These are phyloP conservation scores for Aphanomyces invadans DNA, from an alignment of 352 stramenopile genomes.

Conservation along the genomic window DNA sequence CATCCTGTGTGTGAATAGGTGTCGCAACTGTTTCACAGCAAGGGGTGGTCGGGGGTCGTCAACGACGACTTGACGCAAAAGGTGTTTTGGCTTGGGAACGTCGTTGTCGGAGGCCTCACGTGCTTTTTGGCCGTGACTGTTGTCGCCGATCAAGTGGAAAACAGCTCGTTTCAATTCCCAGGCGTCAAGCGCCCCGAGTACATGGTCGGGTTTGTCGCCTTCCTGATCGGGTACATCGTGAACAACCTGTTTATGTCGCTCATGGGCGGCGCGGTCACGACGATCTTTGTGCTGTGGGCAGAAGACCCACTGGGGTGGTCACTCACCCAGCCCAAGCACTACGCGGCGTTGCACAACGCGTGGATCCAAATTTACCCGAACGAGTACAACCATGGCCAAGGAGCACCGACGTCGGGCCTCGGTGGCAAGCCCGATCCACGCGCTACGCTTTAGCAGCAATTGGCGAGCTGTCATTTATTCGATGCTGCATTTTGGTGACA, in stretches of 20 bases:
- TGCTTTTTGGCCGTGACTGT: slow-evolving; percentile 54
- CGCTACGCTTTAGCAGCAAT: not conserved
- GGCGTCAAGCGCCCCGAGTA: slow-evolving; percentile 54
- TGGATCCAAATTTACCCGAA: slow-evolving; percentile 79
- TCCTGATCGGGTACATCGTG: slow-evolving; percentile 63
- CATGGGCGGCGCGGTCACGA: slow-evolving; percentile 66
- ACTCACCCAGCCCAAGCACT: slow-evolving; percentile 57
- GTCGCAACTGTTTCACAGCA: slow-evolving; percentile 68
- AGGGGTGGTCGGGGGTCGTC: slow-evolving; percentile 82
- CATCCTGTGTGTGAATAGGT: slow-evolving; percentile 28
- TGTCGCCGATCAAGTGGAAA: slow-evolving; percentile 40
- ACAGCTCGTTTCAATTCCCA: slow-evolving; percentile 37
- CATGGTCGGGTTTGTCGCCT: slow-evolving; percentile 64
- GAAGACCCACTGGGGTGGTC: slow-evolving; percentile 73
- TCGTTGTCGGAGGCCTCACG: slow-evolving; percentile 59
- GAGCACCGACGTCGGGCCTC: slow-evolving; percentile 6
- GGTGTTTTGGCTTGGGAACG: slow-evolving; percentile 77
- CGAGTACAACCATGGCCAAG: slow-evolving; percentile 75
- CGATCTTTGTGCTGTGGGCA: slow-evolving; percentile 77
- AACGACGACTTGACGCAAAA: slow-evolving; percentile 85
- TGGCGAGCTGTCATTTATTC: not conserved
- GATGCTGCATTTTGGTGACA: too few species aligned
- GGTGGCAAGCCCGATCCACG: slow-evolving; percentile 29
- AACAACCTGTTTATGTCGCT: slow-evolving; percentile 76
- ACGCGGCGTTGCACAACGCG: slow-evolving; percentile 55